Conservation (phyloP, 1,139 yeast species). For the Yamadazyma songkhlaensis region DNA sequence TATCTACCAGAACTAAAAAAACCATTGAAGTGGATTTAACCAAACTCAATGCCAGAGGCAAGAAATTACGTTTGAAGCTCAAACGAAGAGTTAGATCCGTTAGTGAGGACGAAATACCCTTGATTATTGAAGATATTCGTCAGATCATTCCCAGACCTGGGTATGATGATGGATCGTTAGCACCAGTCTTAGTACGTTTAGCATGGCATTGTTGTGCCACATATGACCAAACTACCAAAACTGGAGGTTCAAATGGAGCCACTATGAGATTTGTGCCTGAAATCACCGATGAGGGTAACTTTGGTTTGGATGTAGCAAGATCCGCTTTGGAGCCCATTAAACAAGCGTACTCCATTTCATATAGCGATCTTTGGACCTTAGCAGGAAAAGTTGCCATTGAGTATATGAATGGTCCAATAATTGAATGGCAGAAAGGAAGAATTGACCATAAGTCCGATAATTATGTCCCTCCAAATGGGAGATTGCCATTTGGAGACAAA, state of each 20-base stretch:
- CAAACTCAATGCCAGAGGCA: neutral
- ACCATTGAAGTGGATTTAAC: neutral
- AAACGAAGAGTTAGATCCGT: conserved; percentile 1
- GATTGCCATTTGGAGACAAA: conserved; percentile 56
- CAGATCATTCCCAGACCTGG: conserved; percentile 4
- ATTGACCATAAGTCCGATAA: conserved; percentile 50
- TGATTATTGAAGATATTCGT: conserved; percentile 16
- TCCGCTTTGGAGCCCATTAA: conserved; percentile 56
- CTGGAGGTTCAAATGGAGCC: conserved; percentile 70
- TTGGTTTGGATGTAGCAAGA: conserved; percentile 58
- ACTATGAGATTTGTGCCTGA: conserved; percentile 60
- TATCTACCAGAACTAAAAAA: neutral
- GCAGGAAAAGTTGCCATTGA: conserved; percentile 64
- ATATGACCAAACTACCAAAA: conserved; percentile 49
- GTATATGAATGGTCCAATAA: conserved; percentile 57
- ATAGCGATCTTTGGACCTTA: conserved; percentile 66
- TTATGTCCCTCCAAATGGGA: conserved; percentile 60
- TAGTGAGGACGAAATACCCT: conserved; percentile 12
- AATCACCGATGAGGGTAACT: conserved; percentile 51
- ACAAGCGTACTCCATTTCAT: conserved; percentile 55
- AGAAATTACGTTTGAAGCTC: conserved; percentile 3
- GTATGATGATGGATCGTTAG: conserved; percentile 64
- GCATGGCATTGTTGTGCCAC: conserved; percentile 78
- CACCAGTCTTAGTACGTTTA: conserved; percentile 60
- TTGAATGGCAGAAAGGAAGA: conserved; percentile 62